Percentiles rank a stretch among this genome's conserved stretches.
Conservation (phyloP, 345 rosid genomes). For the Bruguiera parviflora region DNA sequence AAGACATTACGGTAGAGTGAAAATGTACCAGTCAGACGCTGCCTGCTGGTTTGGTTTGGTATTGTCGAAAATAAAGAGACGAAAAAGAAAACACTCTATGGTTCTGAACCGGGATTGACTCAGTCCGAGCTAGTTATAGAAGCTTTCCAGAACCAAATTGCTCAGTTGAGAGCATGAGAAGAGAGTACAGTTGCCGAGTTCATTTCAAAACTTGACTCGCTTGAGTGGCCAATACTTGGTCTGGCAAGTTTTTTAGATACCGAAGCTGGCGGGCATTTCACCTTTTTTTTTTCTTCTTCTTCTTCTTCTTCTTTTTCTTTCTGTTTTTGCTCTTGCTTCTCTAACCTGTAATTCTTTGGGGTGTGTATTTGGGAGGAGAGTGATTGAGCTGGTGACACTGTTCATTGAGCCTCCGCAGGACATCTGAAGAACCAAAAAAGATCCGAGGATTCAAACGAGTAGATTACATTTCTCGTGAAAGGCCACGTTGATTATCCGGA, state of each 20-base stretch:
- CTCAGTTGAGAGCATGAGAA: background rate
- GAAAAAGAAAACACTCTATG: background rate
- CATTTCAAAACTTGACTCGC: background rate
- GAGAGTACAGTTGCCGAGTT: constrained; percentile 2
- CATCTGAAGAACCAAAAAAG: constrained; percentile 1
- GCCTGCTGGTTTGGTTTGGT: background rate
- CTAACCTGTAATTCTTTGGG: background rate
- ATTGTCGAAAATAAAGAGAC: background rate
- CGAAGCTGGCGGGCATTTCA: no score
- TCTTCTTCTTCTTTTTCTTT: background rate
- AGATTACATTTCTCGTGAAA: no score
- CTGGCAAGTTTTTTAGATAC: no score
- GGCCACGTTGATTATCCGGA: no score
- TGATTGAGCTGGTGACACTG: background rate
- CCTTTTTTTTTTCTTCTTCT: background rate
- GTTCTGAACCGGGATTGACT: constrained; percentile 33
- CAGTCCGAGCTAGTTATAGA: constrained; percentile 9
- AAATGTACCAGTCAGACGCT: background rate
- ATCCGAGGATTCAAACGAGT: no score
- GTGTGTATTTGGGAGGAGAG: background rate
- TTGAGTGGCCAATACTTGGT: background rate
- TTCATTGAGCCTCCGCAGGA: background rate
- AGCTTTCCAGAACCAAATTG: background rate
- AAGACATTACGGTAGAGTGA: constrained; percentile 44
- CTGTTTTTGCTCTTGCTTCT: background rate